Percentiles rank a stretch among this genome's conserved stretches.
Conservation (phyloP, 2,329 filamentous ascomycete species). For the Stagonosporopsis tanaceti region DNA sequence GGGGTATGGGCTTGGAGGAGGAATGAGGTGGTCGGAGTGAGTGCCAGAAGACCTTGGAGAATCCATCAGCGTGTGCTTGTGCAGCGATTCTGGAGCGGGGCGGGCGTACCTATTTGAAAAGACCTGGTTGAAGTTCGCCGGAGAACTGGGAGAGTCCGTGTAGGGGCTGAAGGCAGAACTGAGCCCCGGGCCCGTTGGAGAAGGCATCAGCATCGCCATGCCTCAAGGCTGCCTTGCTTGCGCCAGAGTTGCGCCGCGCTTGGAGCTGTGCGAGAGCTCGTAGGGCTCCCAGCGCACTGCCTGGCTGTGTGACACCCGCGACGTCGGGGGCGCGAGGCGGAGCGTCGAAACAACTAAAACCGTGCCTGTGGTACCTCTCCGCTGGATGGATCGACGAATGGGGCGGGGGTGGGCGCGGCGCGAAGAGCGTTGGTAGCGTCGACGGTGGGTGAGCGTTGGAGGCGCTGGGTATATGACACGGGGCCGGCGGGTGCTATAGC, state of each 20-base stretch:
- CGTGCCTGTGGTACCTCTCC: constrained; percentile 1
- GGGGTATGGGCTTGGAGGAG: constrained; percentile 62
- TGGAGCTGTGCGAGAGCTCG: constrained; percentile 17
- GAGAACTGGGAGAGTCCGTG: constrained; percentile 60
- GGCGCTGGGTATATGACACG: constrained; percentile 27
- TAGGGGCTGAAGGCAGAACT: constrained; percentile 60
- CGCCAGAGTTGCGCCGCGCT: constrained; percentile 38
- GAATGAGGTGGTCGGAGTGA: constrained; percentile 56
- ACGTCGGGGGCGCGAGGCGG: constrained; percentile 18
- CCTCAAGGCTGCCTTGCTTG: constrained; percentile 32
- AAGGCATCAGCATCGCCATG: constrained; percentile 57
- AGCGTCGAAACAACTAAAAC: constrained; percentile 9
- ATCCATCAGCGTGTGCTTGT: constrained; percentile 38
- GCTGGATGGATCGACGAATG: constrained; percentile 27
- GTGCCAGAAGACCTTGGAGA: constrained; percentile 54
- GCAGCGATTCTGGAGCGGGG: constrained; percentile 41
- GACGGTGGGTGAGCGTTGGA: constrained; percentile 26
- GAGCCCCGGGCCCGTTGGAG: constrained; percentile 45
- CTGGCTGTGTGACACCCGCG: constrained; percentile 21
- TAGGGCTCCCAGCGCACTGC: constrained; percentile 20
- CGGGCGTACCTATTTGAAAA: constrained; percentile 57
- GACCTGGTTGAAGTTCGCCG: constrained; percentile 53
- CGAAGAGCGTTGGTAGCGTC: constrained; percentile 27
- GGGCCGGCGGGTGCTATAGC: constrained; percentile 22
- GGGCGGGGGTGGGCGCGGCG: constrained; percentile 32